These are phyloP conservation scores for Neurospora sp. DNA, from an alignment of 495 filamentous ascomycete species.

Conservation along the genomic window DNA sequence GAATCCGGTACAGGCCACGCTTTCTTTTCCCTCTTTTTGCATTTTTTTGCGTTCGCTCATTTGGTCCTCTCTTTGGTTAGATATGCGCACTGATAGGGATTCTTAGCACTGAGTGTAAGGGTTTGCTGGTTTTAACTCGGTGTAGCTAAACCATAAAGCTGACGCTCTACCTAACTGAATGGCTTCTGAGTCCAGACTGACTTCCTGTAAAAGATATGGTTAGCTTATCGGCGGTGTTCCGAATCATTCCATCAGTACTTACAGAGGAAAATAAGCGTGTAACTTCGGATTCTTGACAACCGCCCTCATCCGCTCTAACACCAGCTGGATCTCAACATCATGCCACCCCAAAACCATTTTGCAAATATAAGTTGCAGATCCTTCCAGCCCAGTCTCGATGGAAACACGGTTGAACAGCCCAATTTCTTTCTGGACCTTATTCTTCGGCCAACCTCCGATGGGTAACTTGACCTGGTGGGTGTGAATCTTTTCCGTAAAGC, in stretches of 20 bases:
- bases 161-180: background rate
- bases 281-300: conserved; percentile 27
- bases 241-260: conserved; percentile 2
- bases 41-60: background rate
- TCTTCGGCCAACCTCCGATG: conserved; percentile 42
- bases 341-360: conserved; percentile 35
- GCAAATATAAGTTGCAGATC: conserved; percentile 31
- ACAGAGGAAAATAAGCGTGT: conserved; percentile 35
- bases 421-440: conserved; percentile 31
- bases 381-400: conserved; percentile 35
- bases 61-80: background rate
- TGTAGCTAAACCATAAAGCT: background rate
- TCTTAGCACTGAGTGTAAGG: background rate
- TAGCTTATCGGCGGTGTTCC: background rate
- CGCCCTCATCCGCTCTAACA: conserved; percentile 26
- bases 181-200: background rate
- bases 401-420: conserved; percentile 22
- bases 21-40: background rate
- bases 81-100: background rate
- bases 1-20: too few species aligned
- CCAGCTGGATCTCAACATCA: conserved; percentile 31
- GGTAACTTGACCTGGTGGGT: conserved; percentile 37
- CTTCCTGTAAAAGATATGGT: background rate
- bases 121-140: background rate
- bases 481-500: conserved; percentile 44